phyloP scores from a whole-genome alignment of 2,329 filamentous ascomycete species.

The Aureobasidium sp. region DNA sequence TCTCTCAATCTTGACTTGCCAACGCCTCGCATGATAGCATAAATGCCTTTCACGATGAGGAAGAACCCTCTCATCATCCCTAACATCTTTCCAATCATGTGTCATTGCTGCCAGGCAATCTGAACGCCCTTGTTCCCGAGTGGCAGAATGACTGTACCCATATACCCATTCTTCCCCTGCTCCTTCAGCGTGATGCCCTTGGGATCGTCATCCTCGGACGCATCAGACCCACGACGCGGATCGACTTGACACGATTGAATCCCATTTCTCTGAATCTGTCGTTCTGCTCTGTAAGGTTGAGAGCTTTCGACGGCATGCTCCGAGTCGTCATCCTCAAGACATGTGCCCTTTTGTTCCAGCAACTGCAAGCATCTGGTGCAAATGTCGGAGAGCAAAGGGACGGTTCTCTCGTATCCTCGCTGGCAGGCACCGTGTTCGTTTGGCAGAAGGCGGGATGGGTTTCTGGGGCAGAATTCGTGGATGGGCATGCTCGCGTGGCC shows the following conservation, averaged over 20 bases:
- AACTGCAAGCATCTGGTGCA: not conserved
- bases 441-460: not conserved
- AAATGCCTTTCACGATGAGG: not conserved
- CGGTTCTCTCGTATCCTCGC: not conserved
- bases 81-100: not conserved
- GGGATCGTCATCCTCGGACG: not conserved
- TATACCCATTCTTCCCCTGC: not conserved
- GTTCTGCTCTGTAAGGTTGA: not conserved
- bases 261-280: not conserved
- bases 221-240: not conserved
- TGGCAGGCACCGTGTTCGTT: conserved; percentile 7
- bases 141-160: not conserved
- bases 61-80: not conserved
- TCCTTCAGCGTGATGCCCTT: not conserved
- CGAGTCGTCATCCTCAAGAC: not conserved
- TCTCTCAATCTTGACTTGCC: not conserved
- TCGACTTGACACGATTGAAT: not conserved
- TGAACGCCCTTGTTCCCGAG: not conserved
- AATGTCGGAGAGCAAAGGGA: not conserved
- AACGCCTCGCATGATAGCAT: not conserved
- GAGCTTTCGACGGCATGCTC: not conserved
- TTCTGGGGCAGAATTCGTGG: conserved; percentile 11
- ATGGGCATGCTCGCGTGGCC: conserved; percentile 14
- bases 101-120: conserved; percentile 2
- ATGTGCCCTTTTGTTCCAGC: not conserved